Evolutionary conservation across 1,284 basidiomycete species (phyloP).

Genomic region (Irpex lacteus): DNA sequence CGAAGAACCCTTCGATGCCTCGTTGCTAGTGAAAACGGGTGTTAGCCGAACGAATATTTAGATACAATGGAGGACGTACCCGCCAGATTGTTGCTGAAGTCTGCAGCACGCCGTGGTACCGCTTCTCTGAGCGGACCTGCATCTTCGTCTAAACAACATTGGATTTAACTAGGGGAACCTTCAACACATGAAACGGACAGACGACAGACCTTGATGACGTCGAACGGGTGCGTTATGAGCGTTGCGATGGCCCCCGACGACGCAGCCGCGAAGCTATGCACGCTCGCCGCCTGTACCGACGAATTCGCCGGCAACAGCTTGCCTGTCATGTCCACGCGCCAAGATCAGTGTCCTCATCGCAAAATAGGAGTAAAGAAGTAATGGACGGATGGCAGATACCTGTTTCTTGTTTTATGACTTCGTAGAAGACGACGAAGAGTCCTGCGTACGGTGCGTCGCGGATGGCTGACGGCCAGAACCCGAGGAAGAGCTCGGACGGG

Average conservation of each 20-base stretch:
- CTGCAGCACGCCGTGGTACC: slow-evolving; percentile 66
- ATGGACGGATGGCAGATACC: slow-evolving; percentile 38
- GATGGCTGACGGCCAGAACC: slow-evolving; percentile 86
- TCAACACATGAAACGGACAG: neutral
- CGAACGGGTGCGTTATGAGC: slow-evolving; percentile 84
- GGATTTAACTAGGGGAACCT: too few species aligned
- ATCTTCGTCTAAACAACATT: slow-evolving; percentile 68
- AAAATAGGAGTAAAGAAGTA: too few species aligned
- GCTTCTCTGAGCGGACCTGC: slow-evolving; percentile 75
- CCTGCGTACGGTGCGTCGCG: slow-evolving; percentile 97
- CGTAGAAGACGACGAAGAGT: slow-evolving; percentile 90
- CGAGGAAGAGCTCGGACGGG: slow-evolving; percentile 82
- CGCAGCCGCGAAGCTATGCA: slow-evolving; percentile 67
- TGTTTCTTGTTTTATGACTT: slow-evolving; percentile 74
- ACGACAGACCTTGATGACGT: slow-evolving; percentile 76
- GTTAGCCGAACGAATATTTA: slow-evolving; percentile 3
- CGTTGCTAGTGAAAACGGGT: slow-evolving; percentile 55
- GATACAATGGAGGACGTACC: slow-evolving; percentile 37
- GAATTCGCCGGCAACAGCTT: slow-evolving; percentile 36
- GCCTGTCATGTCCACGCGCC: slow-evolving; percentile 20
- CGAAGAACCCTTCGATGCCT: slow-evolving; percentile 78
- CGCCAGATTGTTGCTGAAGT: slow-evolving; percentile 68
- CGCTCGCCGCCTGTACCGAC: slow-evolving; percentile 38
- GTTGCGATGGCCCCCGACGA: slow-evolving; percentile 81
- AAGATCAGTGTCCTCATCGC: neutral